Base-by-base conservation (phyloP, 345 rosid species). In the Mangifera indica region DNA sequence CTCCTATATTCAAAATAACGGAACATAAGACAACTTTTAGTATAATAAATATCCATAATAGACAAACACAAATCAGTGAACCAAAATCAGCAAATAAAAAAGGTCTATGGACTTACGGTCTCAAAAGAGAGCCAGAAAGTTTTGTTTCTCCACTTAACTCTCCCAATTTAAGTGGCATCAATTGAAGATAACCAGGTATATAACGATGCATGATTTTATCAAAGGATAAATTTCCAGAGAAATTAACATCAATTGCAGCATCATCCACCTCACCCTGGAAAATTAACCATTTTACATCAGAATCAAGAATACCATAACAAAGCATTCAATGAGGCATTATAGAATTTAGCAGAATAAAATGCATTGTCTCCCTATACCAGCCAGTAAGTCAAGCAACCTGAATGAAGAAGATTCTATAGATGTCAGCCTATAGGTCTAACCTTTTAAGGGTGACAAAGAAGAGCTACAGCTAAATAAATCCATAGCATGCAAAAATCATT, bases 201-300 rank as follows among this genome's bases (percentile, higher is more conserved):
- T 90, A 94, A 51, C 97, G 88, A 73, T 83, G 77, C 87, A 89
- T 76, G 60, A 92, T 88, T 81, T 87, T 90, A 74, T 94, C 97
- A 78, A 87, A 84, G 56, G 85, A 85, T 63, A 92, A 59, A 76
- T 84, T 94, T 75, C 97, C 97, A 46, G 97, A 94, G 75, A 94
- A 90, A 87, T 94, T 94, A 70, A 94, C 84, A 77, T 94, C 97
- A 66, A 94, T 77, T 76, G 98, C 95, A 2, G 91, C 34, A 76
- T 92, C 97, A 86, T 94, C 98, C 79, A 86, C 87, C 85, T 94
- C 97, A 72, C 95, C 97, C 98, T 94, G 90, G 61, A 59, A 70
- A 26, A 68, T n/a, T 22, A 69, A 46, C 74, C 45, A 60, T 46
- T 71, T 53, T 57, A 74, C 25, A 77, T 79, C 45, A 86, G 72